Percentiles rank a stretch among this genome's conserved stretches.
Conservation (phyloP, 2,329 filamentous ascomycete genomes). For the Pseudogymnoascus sp. region DNA sequence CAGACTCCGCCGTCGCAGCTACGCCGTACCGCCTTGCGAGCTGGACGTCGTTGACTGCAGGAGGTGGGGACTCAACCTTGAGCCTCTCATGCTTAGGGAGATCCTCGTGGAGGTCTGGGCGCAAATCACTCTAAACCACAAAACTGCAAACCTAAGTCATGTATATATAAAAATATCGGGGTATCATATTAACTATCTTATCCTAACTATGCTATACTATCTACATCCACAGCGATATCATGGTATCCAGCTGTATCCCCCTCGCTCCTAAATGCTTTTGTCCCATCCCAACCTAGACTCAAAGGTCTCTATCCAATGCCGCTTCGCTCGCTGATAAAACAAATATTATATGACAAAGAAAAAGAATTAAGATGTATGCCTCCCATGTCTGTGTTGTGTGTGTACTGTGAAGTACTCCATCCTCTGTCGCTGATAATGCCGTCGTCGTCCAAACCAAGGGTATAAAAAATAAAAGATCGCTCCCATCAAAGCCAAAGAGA, state of each 20-base stretch:
- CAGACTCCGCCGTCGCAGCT: too few relatives aligned
- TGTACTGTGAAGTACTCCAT: neutral
- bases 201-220: neutral
- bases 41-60: too few relatives aligned
- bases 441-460: neutral
- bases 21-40: too few relatives aligned
- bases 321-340: neutral
- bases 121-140: too few relatives aligned
- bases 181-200: neutral
- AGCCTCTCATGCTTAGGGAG: too few relatives aligned
- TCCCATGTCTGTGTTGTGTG: neutral
- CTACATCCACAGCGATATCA: neutral
- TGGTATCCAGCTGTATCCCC: neutral
- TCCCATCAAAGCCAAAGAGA: neutral
- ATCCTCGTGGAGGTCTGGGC: too few relatives aligned
- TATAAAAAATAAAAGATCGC: neutral
- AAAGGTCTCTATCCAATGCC: neutral
- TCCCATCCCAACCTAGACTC: neutral
- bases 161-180: neutral
- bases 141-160: too few relatives aligned
- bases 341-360: neutral
- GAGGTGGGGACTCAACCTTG: too few relatives aligned
- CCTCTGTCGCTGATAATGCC: neutral
- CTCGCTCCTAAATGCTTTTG: neutral
- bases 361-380: neutral